phyloP scores from a whole-genome alignment of 116 monocot genomes.

The Dioscorea cayenensis region DNA sequence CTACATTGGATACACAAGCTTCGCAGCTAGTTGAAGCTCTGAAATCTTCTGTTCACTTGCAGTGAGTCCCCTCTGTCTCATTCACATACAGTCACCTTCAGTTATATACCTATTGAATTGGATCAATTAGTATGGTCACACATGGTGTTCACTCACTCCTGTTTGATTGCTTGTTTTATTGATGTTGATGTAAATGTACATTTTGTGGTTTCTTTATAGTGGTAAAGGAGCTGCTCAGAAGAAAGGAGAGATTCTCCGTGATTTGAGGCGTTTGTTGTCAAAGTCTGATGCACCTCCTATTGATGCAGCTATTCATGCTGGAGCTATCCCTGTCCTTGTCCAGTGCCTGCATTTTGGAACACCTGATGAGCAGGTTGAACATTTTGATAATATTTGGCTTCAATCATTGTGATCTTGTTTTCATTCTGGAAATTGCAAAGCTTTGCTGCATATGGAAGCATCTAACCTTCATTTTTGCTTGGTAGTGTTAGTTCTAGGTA shows the following conservation, averaged over 20 bases:
- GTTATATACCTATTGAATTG: not conserved
- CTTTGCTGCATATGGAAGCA: too few species aligned
- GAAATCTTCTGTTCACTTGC: slow-evolving; percentile 21
- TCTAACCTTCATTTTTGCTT: too few species aligned
- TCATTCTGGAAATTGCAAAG: not conserved
- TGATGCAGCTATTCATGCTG: slow-evolving; percentile 73
- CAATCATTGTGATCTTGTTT: too few species aligned
- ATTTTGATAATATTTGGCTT: too few species aligned
- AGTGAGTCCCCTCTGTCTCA: slow-evolving; percentile 24
- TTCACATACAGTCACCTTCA: not conserved
- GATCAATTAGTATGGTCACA: too few species aligned
- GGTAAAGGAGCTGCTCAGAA: slow-evolving; percentile 70
- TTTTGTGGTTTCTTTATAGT: slow-evolving; percentile 14
- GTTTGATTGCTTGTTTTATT: too few species aligned
- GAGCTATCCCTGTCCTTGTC: slow-evolving; percentile 67
- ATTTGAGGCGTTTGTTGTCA: slow-evolving; percentile 74
- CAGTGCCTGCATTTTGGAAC: slow-evolving; percentile 87
- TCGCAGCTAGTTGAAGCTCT: slow-evolving; percentile 35
- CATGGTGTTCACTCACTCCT: too few species aligned
- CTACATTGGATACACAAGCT: slow-evolving; percentile 33
- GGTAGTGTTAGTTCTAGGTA: too few species aligned
- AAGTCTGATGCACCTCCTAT: slow-evolving; percentile 79
- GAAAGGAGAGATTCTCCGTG: slow-evolving; percentile 59
- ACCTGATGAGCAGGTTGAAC: slow-evolving; percentile 78
- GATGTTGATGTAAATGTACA: not conserved